These are phyloP conservation scores for maize (Zea mays) DNA, from an alignment of 176 grass and related monocot species.

Conservation along the genomic window Zm-B73-REFERENCE-NAM-5.0 NC_050098.1:177038001-177038500, in stretches of 20 bases:
- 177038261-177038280: slow-evolving; percentile 60
- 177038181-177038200: slow-evolving; percentile 75
- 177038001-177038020: slow-evolving; percentile 48
- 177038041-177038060: slow-evolving; percentile 57
- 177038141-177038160: slow-evolving; percentile 85
- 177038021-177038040: slow-evolving; percentile 38
- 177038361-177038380: not conserved
- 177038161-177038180: slow-evolving; percentile 80
- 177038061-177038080: slow-evolving; percentile 50
- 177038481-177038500: too few species aligned
- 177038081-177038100: slow-evolving; percentile 60
- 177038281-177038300: slow-evolving; percentile 78
- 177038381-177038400: not conserved
- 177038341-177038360: slow-evolving; percentile 40
- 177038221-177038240: slow-evolving; percentile 66
- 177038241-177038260: slow-evolving; percentile 55
- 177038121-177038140: slow-evolving; percentile 70
- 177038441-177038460: not conserved
- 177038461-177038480: too few species aligned
- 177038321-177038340: slow-evolving; percentile 56
- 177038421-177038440: slow-evolving; percentile 9
- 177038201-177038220: slow-evolving; percentile 45
- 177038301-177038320: slow-evolving; percentile 51
- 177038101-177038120: slow-evolving; percentile 91
- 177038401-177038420: slow-evolving; percentile 18